Percentiles rank a stretch among this genome's conserved stretches.
These are phyloP conservation scores for Hibiscus syriacus DNA, from an alignment of 345 rosid species.

Conservation along the genomic window DNA sequence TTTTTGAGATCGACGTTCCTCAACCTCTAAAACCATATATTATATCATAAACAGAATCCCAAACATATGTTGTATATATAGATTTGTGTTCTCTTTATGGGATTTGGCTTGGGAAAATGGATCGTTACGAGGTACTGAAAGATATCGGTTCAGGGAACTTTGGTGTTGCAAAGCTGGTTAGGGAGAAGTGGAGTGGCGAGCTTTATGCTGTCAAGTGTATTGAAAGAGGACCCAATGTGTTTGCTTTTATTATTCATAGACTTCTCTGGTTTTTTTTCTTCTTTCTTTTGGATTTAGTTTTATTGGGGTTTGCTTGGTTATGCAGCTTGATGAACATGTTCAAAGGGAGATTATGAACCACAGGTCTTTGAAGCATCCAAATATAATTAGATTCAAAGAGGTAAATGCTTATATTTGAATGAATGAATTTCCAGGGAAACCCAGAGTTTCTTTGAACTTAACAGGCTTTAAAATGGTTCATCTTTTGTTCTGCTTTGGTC, in stretches of 20 bases:
- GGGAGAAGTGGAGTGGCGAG: constrained; percentile 49
- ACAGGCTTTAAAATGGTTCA: not conserved
- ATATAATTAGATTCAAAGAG: constrained; percentile 82
- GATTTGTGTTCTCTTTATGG: not conserved
- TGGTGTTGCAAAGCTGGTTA: constrained; percentile 79
- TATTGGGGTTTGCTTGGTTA: not conserved
- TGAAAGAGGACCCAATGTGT: constrained; percentile 74
- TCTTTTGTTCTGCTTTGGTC: not conserved
- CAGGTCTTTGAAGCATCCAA: constrained; percentile 81
- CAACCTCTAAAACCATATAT: not conserved
- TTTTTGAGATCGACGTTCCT: not conserved
- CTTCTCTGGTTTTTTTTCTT: not conserved
- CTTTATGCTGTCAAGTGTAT: constrained; percentile 74
- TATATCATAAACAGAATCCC: not conserved
- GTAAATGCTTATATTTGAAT: constrained; percentile 17
- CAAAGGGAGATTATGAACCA: constrained; percentile 96
- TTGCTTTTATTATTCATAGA: not conserved
- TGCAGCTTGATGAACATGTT: constrained; percentile 88
- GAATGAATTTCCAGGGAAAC: not conserved
- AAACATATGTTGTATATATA: not conserved
- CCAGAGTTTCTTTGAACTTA: not conserved
- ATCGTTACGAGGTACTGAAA: constrained; percentile 65
- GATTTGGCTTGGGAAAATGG: constrained; percentile 34
- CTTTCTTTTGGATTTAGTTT: not conserved
- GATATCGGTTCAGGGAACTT: constrained; percentile 91